Conservation (phyloP, 2,329 filamentous ascomycete genomes). For the Diaporthe citrichinensis region DNA sequence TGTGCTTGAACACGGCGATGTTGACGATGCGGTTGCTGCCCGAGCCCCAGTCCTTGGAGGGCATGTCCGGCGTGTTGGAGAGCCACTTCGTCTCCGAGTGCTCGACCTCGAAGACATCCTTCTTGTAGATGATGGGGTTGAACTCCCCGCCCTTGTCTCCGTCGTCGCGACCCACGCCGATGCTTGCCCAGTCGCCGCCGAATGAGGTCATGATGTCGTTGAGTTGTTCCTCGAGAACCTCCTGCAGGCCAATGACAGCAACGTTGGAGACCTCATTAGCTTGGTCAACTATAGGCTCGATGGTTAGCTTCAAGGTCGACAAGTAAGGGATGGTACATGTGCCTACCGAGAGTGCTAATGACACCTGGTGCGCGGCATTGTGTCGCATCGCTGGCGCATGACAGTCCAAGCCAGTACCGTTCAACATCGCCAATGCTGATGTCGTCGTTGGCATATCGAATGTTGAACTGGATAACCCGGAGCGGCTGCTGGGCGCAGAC, state of each 20-base stretch:
- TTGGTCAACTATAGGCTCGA: not conserved
- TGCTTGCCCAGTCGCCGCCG: conserved; percentile 62
- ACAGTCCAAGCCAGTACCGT: not conserved
- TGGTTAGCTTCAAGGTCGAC: not conserved
- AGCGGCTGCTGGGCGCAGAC: conserved; percentile 9
- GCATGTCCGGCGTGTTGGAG: conserved; percentile 68
- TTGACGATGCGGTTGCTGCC: conserved; percentile 62
- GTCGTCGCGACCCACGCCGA: conserved; percentile 72
- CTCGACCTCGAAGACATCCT: conserved; percentile 64
- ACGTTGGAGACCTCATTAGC: not conserved
- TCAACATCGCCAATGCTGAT: conserved; percentile 6
- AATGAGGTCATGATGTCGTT: conserved; percentile 58
- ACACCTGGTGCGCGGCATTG: conserved; percentile 2
- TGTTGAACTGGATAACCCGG: conserved; percentile 1
- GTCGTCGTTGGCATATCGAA: conserved; percentile 10
- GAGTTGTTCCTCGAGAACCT: conserved; percentile 65
- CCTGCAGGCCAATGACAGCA: conserved; percentile 55
- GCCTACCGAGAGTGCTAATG: not conserved
- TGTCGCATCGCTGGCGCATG: conserved; percentile 1
- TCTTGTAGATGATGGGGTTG: conserved; percentile 76
- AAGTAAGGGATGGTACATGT: not conserved
- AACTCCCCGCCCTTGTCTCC: conserved; percentile 75
- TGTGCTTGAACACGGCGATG: conserved; percentile 61
- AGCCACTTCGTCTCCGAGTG: conserved; percentile 73
- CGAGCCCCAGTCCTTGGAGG: conserved; percentile 72